A percentile compares a stretch with the other conserved stretches of the same genome.
phyloP scores from a whole-genome alignment of 2,329 filamentous ascomycete genomes.

The Aphanoascus verrucosus region DNA sequence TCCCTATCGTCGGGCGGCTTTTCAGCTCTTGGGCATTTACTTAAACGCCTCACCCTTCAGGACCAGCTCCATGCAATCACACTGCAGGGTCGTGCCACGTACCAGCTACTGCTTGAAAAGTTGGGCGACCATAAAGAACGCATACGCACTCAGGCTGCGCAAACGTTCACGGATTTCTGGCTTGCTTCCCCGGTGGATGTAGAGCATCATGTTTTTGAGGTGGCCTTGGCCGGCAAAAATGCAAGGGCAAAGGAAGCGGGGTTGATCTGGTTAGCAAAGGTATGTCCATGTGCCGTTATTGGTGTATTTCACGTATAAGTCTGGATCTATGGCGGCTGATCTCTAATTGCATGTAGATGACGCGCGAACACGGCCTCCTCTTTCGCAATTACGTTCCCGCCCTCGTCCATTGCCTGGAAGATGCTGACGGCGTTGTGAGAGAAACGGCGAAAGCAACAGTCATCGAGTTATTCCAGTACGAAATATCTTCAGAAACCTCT shows the following conservation, averaged over 20 bases:
- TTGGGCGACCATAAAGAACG: constrained; percentile 84
- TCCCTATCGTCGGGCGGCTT: constrained; percentile 73
- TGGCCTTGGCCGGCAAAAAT: constrained; percentile 69
- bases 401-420: constrained; percentile 78
- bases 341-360: constrained; percentile 51
- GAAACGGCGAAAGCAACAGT: constrained; percentile 74
- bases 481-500: constrained; percentile 1
- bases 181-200: constrained; percentile 59
- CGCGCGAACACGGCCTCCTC: constrained; percentile 63
- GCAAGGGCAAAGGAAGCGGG: constrained; percentile 72
- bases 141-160: constrained; percentile 60
- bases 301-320: background rate
- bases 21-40: constrained; percentile 74
- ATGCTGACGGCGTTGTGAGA: constrained; percentile 77
- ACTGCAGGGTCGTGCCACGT: constrained; percentile 56
- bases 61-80: constrained; percentile 63
- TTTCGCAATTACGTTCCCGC: constrained; percentile 75
- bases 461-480: constrained; percentile 73
- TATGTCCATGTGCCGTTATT: constrained; percentile 26
- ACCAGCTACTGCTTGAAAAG: constrained; percentile 69
- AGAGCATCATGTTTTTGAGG: constrained; percentile 67
- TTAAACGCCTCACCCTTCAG: constrained; percentile 77
- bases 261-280: constrained; percentile 75
- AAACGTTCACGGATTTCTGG: constrained; percentile 69
- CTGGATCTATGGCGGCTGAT: background rate